Conservation (phyloP, 768 basidiomycete genomes). For the Tylopilus felleus region DNA sequence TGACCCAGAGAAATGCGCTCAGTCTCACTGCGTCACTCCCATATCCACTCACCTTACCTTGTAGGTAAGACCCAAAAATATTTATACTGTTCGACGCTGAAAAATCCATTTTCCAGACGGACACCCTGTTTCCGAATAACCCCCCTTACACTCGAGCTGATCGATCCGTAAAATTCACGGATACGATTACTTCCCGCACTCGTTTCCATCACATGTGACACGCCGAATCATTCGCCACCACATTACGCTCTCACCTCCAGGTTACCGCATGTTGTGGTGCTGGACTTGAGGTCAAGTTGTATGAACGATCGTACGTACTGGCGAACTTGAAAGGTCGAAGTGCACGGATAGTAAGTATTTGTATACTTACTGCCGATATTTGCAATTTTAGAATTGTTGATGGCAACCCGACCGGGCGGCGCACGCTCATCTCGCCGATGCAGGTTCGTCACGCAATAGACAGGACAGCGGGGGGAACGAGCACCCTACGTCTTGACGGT, state of each 20-base stretch:
- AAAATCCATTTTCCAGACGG: not conserved
- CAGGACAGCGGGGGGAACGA: not conserved
- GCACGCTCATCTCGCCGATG: not conserved
- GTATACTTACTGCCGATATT: slow-evolving; percentile 5
- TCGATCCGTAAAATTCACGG: not conserved
- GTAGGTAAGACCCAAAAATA: too few species aligned
- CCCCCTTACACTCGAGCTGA: not conserved
- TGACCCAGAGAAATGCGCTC: not conserved
- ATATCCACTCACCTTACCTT: not conserved
- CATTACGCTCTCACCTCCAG: not conserved
- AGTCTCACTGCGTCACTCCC: too few species aligned
- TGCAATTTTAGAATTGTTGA: not conserved
- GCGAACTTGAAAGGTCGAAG: not conserved
- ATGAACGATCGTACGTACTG: not conserved
- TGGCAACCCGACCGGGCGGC: not conserved
- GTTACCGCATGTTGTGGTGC: not conserved
- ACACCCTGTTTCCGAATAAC: not conserved
- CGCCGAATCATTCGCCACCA: not conserved
- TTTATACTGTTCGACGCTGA: not conserved
- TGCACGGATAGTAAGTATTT: slow-evolving; percentile 6
- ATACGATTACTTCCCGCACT: not conserved
- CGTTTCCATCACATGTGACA: not conserved
- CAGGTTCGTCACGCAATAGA: not conserved
- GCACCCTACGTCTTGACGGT: not conserved
- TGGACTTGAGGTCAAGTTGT: not conserved